phyloP scores from a whole-genome alignment of 2,329 filamentous ascomycete species.

The Aspergillus puulaauensis region DNA sequence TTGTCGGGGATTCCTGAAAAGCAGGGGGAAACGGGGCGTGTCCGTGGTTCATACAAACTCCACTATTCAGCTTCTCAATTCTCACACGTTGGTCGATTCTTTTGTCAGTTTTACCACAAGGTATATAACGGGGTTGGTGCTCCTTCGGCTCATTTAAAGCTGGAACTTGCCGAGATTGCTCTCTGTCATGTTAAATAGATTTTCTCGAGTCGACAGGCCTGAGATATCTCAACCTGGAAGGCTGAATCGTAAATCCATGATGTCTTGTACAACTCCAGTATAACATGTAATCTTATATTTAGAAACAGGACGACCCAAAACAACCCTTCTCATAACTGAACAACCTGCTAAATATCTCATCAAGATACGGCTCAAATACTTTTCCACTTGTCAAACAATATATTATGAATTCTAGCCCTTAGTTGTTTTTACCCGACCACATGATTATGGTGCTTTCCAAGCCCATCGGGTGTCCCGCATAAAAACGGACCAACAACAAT shows the following conservation, averaged over 20 bases:
- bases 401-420: not conserved
- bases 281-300: slow-evolving; percentile 6
- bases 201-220: no score
- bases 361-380: not conserved
- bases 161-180: no score
- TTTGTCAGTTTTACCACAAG: not conserved
- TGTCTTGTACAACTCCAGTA: not conserved
- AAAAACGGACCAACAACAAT: not conserved
- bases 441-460: not conserved
- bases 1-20: not conserved
- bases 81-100: not conserved
- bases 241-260: no score
- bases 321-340: not conserved
- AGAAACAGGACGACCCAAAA: slow-evolving; percentile 2
- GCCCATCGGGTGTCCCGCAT: not conserved
- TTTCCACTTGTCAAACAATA: not conserved
- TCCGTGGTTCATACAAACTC: slow-evolving; percentile 7
- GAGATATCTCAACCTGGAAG: no score
- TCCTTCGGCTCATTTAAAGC: no score
- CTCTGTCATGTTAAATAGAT: no score
- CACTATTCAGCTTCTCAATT: slow-evolving; percentile 9
- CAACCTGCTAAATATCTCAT: not conserved
- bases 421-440: not conserved
- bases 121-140: no score
- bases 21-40: slow-evolving; percentile 2